Evolutionary conservation across 129 eudicot genomes (phyloP).

Genomic region (Artemisia argyi): DNA sequence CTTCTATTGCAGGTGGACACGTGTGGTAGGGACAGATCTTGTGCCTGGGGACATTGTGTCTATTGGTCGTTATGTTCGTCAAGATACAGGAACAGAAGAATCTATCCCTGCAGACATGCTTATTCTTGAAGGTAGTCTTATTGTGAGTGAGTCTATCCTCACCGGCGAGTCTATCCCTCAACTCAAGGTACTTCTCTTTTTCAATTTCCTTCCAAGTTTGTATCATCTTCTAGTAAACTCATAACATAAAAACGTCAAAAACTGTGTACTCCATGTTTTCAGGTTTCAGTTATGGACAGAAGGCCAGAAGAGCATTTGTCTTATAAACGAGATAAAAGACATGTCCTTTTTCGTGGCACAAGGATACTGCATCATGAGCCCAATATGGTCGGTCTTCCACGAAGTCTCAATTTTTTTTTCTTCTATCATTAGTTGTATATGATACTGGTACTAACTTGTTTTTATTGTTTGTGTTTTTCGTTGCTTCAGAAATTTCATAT

Average conservation of each 20-base stretch:
- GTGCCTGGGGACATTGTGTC: conserved; percentile 96
- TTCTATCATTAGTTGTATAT: too few species aligned
- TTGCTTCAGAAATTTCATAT: conserved; percentile 59
- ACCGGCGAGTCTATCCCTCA: too few species aligned
- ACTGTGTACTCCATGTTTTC: conserved; percentile 21
- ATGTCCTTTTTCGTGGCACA: conserved; percentile 96
- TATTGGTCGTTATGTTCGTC: conserved; percentile 82
- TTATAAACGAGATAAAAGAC: conserved; percentile 68
- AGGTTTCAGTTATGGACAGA: conserved; percentile 82
- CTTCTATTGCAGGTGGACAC: conserved; percentile 63
- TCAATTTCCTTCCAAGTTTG: too few species aligned
- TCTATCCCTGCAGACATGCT: conserved; percentile 95
- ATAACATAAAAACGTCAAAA: too few species aligned
- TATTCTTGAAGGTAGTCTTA: conserved; percentile 25
- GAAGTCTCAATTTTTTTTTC: too few species aligned
- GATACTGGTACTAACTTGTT: background rate
- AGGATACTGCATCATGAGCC: conserved; percentile 43
- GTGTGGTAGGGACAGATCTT: conserved; percentile 86
- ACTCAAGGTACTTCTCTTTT: conserved; percentile 68
- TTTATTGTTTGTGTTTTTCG: conserved; percentile 9
- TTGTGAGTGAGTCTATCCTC: conserved; percentile 73
- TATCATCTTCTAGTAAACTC: too few species aligned
- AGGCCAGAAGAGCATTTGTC: conserved; percentile 72
- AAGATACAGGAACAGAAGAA: conserved; percentile 78
- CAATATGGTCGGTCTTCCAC: too few species aligned